Evolutionary conservation across 2,329 filamentous ascomycete species (phyloP).

Genomic region (Lithohypha guttulata): DNA sequence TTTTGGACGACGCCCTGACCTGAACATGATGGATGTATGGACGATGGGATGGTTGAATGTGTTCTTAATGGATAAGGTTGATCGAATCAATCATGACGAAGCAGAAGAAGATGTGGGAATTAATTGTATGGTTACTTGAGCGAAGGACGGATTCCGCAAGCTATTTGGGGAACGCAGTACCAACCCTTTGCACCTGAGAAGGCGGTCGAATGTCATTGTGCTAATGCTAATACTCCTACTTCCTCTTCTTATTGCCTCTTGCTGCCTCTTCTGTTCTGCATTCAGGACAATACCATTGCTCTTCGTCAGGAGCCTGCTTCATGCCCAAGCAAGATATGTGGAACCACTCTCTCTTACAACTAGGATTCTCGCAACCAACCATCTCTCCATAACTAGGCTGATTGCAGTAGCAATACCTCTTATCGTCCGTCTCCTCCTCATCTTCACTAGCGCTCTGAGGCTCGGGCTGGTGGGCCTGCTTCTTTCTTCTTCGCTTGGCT

Average conservation of each 20-base stretch:
- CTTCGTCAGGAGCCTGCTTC: conserved; percentile 47
- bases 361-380: conserved; percentile 57
- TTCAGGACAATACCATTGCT: conserved; percentile 47
- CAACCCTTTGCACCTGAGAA: no score
- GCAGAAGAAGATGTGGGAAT: no score
- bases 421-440: conserved; percentile 46
- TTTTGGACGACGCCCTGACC: no score
- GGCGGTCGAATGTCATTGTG: background rate
- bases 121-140: no score
- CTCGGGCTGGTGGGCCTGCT: conserved; percentile 19
- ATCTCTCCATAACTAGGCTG: conserved; percentile 56
- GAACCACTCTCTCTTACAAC: conserved; percentile 57
- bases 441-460: conserved; percentile 36
- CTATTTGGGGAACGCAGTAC: no score
- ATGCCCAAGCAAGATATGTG: conserved; percentile 55
- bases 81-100: no score
- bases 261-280: conserved; percentile 25
- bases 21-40: no score
- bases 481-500: conserved; percentile 15
- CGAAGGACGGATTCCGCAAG: no score
- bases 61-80: no score
- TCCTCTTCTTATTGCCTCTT: conserved; percentile 6
- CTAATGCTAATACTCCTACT: background rate
- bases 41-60: no score
- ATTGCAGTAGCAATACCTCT: conserved; percentile 56